Evolutionary conservation across 2,329 filamentous ascomycete genomes (phyloP), one percentile per base, ranked within the genome.

Genomic region (Pleoardoris graminearum): DNA sequence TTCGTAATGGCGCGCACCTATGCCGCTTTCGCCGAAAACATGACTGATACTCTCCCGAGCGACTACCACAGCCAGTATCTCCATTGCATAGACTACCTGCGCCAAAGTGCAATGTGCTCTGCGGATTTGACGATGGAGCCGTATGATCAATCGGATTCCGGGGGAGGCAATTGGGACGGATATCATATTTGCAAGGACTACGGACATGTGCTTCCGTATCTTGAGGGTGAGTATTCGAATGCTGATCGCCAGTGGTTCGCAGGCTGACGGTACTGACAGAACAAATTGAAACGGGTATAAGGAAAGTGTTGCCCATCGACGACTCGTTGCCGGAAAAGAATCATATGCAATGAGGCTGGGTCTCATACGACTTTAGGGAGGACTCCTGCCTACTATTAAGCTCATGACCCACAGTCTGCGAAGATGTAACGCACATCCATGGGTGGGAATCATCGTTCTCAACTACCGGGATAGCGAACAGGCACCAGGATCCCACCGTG

Each of bases 1-100:
- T 56, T 53, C 38, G 47, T 53, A 48, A 51, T 58, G 48, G 55
- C 44, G 7, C 49, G 48, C 19, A 58, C 48, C 22, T 58, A 50
- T 33, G 51, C 55, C 16, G 52, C 38, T 7, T 14, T 55, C 12
- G 41, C 46, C 5, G 29, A n/a, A 7, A 38, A 45, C 11, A 35
- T 48, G 35, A n/a, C 17, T 5, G 41, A 45, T 8, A 46, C 12
- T 32, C 36, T 58, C 2, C 46, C 47, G 3, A 33, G 23, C n/a
- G 55, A 58, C 29, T 51, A 55, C 23, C 45, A 58, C 37, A 41
- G 19, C 5, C 57, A 59, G 29, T 52, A 53, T 23, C 42, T 57
- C 8, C 57, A 59, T 37, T 59, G 57, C 47, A 46, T 59, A 16
- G 57, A 59, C 22, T 59, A 59, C 29, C 27, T 59, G 17, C 45